Evolutionary conservation across 1,139 yeast genomes (phyloP), one percentile per base, ranked within the genome.

Genomic region (Zhuliangozyma blackwelliae): DNA sequence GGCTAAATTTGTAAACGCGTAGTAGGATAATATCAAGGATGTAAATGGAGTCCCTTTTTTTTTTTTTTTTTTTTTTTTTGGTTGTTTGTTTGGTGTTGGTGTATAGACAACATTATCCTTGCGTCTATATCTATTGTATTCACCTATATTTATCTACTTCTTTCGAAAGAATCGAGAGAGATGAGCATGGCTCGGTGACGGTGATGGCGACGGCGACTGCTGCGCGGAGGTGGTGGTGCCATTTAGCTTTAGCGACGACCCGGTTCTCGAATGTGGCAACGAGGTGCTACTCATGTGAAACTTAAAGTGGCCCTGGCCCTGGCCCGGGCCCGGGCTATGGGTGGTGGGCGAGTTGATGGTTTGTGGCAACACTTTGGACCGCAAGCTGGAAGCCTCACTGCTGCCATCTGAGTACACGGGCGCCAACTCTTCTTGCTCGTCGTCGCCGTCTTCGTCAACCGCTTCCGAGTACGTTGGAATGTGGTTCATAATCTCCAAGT

Each of bases 401-500:
- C 40, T 36, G 13, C 34, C 32, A 27, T 32, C 41, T 10, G 49
- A 40, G 37, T 55, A 55, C 3, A 40, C 40, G 6, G 61, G 61
- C 4, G 61, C 57, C 37, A 52, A 44, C 5, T 46, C 56, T 28
- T 39, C 40, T 25, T 38, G 41, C 19, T 49, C 54, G 27, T 36
- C 40, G 8, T 44, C 53, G 23, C 45, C 50, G 31, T 51, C 56
- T n/a, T 54, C 54, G 26, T 53, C 59, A 7, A 54, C 36, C 2
- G 61, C 61, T 43, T 55, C 54, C 13, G 42, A 39, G 37, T 55
- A 55, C 31, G 57, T 50, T 1, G 61, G 61, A 2, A 55, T 50
- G 37, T 45, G 49, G 30, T 48, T 47, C 25, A 53, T 37, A 5
- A 36, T 25, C 25, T 43, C 45, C n/a, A 51, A 36, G 31, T 37